Evolutionary conservation across 345 rosid species (phyloP).

Genomic region (Nephelium lappaceum): DNA sequence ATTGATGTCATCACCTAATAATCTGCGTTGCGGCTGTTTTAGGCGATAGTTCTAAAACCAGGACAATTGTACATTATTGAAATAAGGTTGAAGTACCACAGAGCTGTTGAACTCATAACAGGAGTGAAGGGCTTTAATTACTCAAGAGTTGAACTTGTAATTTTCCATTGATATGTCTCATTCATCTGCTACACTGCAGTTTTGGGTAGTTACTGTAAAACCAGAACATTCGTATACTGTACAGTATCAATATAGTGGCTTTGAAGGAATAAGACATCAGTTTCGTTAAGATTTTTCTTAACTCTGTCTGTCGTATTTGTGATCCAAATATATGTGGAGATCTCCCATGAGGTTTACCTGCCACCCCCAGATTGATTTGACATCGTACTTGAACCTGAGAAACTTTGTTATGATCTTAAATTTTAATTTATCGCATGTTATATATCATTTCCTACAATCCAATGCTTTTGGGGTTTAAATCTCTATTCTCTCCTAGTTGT

Average conservation of each 20-base stretch:
- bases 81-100: constrained; percentile 57
- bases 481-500: not conserved
- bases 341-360: not conserved
- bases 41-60: not conserved
- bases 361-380: not conserved
- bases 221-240: not conserved
- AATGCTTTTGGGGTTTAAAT: not conserved
- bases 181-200: not conserved
- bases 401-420: not conserved
- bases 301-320: not conserved
- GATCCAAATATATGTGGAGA: not conserved
- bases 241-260: not conserved
- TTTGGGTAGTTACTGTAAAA: not conserved
- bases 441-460: not conserved
- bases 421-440: not conserved
- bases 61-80: not conserved
- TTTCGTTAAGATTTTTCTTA: not conserved
- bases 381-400: not conserved
- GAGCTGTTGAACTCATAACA: constrained; percentile 37
- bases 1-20: not conserved
- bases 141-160: not conserved
- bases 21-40: not conserved
- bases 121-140: constrained; percentile 5
- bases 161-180: not conserved
- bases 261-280: not conserved